A percentile compares a stretch with the other conserved stretches of the same genome.
phyloP scores from a whole-genome alignment of 2,329 filamentous ascomycete species.

The Calonectria multiphialidica region DNA sequence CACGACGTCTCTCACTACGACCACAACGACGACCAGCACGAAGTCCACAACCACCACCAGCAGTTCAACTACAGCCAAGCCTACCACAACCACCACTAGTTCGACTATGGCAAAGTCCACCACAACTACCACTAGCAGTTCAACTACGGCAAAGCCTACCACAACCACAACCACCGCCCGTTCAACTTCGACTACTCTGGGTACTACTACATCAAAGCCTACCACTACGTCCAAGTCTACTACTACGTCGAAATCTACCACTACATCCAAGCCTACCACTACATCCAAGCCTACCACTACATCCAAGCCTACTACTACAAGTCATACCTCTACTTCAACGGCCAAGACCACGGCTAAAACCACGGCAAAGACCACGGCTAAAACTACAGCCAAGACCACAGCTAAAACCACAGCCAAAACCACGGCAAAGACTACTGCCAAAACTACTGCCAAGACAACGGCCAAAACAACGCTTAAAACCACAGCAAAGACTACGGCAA shows the following conservation, averaged over 20 bases:
- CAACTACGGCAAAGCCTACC: neutral
- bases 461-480: neutral
- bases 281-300: neutral
- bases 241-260: neutral
- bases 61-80: neutral
- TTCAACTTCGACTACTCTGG: too few relatives aligned
- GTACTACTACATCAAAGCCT: slow-evolving; percentile 14
- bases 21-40: neutral
- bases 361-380: neutral
- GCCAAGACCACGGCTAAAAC: slow-evolving; percentile 14
- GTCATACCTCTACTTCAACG: slow-evolving; percentile 24
- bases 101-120: neutral
- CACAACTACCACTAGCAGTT: neutral
- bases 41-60: neutral
- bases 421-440: neutral
- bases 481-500: neutral
- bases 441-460: neutral
- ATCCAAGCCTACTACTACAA: neutral
- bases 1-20: neutral
- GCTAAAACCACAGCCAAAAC: neutral
- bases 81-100: neutral
- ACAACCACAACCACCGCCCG: neutral
- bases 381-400: slow-evolving; percentile 6
- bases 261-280: neutral
- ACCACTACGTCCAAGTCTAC: slow-evolving; percentile 8